These are phyloP conservation scores for Pyricularia sp. DNA, from an alignment of 2,329 filamentous ascomycete species.

Conservation along the genomic window DNA sequence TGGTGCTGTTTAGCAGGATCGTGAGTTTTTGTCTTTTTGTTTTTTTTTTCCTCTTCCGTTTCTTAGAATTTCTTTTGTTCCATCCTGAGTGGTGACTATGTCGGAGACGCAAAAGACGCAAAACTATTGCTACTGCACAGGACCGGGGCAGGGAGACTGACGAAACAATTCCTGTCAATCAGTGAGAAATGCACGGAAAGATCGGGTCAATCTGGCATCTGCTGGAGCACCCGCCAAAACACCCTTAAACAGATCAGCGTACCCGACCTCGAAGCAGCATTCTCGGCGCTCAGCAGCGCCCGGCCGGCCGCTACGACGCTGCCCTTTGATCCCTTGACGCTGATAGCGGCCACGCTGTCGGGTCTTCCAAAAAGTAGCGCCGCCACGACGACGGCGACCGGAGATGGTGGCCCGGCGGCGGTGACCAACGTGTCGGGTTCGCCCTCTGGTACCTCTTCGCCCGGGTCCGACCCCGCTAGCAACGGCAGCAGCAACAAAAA, in stretches of 20 bases:
- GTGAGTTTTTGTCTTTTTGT: neutral
- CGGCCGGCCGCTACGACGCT: constrained; percentile 8
- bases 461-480: neutral
- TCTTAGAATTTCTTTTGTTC: too few species aligned
- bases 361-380: neutral
- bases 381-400: neutral
- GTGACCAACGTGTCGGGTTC: neutral
- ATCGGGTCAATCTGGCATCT: constrained; percentile 11
- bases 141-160: neutral
- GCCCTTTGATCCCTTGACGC: constrained; percentile 7
- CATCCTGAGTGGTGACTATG: neutral
- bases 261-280: constrained; percentile 7
- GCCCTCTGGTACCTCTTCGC: neutral
- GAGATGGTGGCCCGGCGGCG: neutral
- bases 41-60: neutral
- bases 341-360: constrained; percentile 9
- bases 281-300: constrained; percentile 11
- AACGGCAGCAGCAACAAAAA: neutral
- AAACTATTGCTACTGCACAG: neutral
- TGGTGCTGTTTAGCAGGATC: constrained; percentile 10
- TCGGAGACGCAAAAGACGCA: too few species aligned
- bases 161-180: neutral
- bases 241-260: constrained; percentile 11
- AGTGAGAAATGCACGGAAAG: constrained; percentile 10
- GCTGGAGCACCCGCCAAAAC: constrained; percentile 11